These are phyloP conservation scores for Aphanoascus verrucosus DNA, from an alignment of 2,329 filamentous ascomycete species.

Conservation along the genomic window DNA sequence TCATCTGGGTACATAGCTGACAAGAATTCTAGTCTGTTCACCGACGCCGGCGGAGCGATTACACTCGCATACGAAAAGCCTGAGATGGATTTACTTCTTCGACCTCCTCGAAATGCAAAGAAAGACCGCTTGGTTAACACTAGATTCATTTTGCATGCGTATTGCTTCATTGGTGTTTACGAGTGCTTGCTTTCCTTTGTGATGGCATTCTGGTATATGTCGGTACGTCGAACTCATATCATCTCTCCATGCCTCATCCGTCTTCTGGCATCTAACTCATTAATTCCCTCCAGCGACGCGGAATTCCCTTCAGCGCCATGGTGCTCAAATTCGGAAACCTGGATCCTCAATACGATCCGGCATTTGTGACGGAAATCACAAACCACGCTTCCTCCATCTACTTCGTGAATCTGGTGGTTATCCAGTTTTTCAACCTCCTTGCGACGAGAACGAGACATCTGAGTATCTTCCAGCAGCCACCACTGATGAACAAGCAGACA, in stretches of 20 bases:
- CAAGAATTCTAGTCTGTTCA: slow-evolving; percentile 47
- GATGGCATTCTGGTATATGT: slow-evolving; percentile 57
- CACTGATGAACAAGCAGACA: slow-evolving; percentile 52
- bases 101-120: slow-evolving; percentile 56
- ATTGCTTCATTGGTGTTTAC: slow-evolving; percentile 57
- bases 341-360: slow-evolving; percentile 42
- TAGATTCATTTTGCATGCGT: slow-evolving; percentile 61
- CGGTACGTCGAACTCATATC: slow-evolving; percentile 4
- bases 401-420: slow-evolving; percentile 69
- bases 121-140: slow-evolving; percentile 64
- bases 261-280: slow-evolving; percentile 18
- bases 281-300: slow-evolving; percentile 32
- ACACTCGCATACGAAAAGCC: slow-evolving; percentile 66
- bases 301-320: slow-evolving; percentile 52
- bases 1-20: slow-evolving; percentile 8
- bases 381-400: slow-evolving; percentile 63
- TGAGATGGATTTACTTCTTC: slow-evolving; percentile 62
- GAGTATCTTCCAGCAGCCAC: slow-evolving; percentile 62
- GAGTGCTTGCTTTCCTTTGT: slow-evolving; percentile 51
- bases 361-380: slow-evolving; percentile 46
- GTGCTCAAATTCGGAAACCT: slow-evolving; percentile 58
- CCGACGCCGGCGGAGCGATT: slow-evolving; percentile 62
- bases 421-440: slow-evolving; percentile 62
- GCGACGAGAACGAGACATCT: slow-evolving; percentile 55
- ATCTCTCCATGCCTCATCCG: slow-evolving; percentile 27